A percentile compares a stretch with the other conserved stretches of the same genome.
Conservation (phyloP, 495 filamentous ascomycete species). For the Penicillium argentinense region DNA sequence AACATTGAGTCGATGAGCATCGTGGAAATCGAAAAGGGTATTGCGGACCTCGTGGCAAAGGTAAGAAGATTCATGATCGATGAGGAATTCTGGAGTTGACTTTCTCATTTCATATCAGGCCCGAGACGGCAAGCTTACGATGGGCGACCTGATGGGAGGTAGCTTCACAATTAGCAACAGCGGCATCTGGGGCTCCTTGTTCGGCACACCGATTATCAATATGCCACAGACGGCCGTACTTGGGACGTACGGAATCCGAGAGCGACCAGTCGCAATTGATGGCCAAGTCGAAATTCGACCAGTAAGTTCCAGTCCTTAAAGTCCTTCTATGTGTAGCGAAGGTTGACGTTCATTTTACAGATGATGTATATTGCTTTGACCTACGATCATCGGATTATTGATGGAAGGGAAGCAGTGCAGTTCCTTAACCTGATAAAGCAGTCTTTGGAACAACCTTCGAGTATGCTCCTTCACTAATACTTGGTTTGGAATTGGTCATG, state of each 20-base stretch:
- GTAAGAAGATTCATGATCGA: conserved; percentile 33
- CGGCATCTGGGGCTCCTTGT: conserved; percentile 66
- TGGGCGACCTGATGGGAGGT: conserved; percentile 92
- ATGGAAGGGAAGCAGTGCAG: conserved; percentile 84
- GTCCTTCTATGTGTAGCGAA: too few relatives aligned
- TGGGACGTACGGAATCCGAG: conserved; percentile 87
- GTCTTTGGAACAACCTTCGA: conserved; percentile 83
- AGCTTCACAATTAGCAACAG: conserved; percentile 96
- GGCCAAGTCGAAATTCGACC: conserved; percentile 82
- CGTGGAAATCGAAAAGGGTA: conserved; percentile 77
- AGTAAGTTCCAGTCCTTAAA: conserved; percentile 40
- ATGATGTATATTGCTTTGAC: conserved; percentile 96
- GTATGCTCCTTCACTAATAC: conserved; percentile 62
- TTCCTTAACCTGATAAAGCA: conserved; percentile 80
- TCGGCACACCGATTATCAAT: conserved; percentile 93
- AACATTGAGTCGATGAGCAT: conserved; percentile 79
- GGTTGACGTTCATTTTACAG: conserved; percentile 31
- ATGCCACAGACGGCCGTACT: conserved; percentile 83
- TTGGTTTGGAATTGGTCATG: not conserved
- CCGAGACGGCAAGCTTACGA: conserved; percentile 84
- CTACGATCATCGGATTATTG: conserved; percentile 86
- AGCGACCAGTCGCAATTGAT: conserved; percentile 75
- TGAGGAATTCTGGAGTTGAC: too few relatives aligned
- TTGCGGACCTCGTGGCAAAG: conserved; percentile 85
- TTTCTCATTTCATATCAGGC: conserved; percentile 47